Base-by-base conservation (phyloP, 345 rosid genomes). In the Citropsis articulata region DNA sequence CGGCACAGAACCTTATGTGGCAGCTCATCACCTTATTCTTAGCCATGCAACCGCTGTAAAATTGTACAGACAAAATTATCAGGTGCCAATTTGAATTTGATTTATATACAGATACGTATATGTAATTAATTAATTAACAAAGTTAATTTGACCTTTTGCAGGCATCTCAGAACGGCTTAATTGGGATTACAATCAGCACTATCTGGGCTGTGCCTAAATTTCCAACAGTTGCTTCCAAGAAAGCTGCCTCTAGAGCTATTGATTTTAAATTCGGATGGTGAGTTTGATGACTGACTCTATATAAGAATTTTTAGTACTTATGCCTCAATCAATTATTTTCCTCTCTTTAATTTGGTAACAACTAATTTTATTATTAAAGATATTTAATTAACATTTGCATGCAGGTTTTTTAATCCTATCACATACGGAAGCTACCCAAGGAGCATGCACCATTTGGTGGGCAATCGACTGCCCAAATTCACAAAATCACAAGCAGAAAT, bases 251-350 rank as follows among this genome's bases (percentile, higher is more conserved):
- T 71, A 77, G 85, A 74, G 69, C 78, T 14, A 80, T 86, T 73
- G 93, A 90, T 25, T 90, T 90, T 80, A 35, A 72, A 9, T 81
- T 83, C 25, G 91, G 89, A 76, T 90, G 89, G 82, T 85, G 53
- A 77, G 57, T 64, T 8, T 25, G 24, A 7, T 69, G 57, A 53
- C 57, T 0, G 50, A 3, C 5, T 45, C 2, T 10, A 42, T 42
- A 4, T 50, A 50, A 4, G 21, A 50, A 50, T 5, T 6, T 19
- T 53, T 1, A 18, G 18, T 18, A 18, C 13, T 4, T 18, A 53
- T 53, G 22, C 22, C 21, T 53, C n/a, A 53, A 19, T 53, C 19
- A 53, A 16, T 53, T 53, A 18, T 19, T 18, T 19, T 1, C 57
- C 57, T 18, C 57, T 18, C 7, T 53, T 19, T 53, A 53, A 53